Conservation (phyloP, 2,329 filamentous ascomycete genomes). For the Nemania sp. region DNA sequence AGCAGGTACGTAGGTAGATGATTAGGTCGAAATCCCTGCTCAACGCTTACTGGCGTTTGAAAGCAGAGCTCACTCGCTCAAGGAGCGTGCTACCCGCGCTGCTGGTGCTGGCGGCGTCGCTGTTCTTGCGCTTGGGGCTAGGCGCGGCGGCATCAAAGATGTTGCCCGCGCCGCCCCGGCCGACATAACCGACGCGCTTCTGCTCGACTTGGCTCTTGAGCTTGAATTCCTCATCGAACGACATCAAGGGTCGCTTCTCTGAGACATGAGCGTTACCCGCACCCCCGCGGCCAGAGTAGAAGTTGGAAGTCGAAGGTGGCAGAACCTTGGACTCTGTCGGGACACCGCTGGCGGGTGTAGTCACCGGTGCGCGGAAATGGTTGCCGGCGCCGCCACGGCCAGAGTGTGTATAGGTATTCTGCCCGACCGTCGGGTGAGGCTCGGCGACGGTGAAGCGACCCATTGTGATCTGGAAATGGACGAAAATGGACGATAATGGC, state of each 20-base stretch:
- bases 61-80: conserved; percentile 47
- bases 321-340: conserved; percentile 51
- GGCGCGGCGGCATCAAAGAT: conserved; percentile 39
- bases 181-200: conserved; percentile 61
- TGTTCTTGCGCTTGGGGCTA: conserved; percentile 22
- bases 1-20: neutral
- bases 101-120: conserved; percentile 32
- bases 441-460: conserved; percentile 52
- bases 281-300: conserved; percentile 69
- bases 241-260: conserved; percentile 60
- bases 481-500: neutral
- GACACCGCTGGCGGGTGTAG: conserved; percentile 50
- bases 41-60: conserved; percentile 36
- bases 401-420: conserved; percentile 55
- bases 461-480: conserved; percentile 40
- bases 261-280: conserved; percentile 65
- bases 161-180: conserved; percentile 69
- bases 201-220: conserved; percentile 58
- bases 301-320: conserved; percentile 52
- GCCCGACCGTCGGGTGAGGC: conserved; percentile 52
- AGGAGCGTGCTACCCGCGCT: conserved; percentile 43
- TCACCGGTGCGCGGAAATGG: conserved; percentile 53
- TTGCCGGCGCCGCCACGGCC: conserved; percentile 63
- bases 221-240: conserved; percentile 69
- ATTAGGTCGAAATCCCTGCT: neutral